Base-by-base conservation (phyloP, 2,329 filamentous ascomycete species). In the Aspergillus sclerotialis region DNA sequence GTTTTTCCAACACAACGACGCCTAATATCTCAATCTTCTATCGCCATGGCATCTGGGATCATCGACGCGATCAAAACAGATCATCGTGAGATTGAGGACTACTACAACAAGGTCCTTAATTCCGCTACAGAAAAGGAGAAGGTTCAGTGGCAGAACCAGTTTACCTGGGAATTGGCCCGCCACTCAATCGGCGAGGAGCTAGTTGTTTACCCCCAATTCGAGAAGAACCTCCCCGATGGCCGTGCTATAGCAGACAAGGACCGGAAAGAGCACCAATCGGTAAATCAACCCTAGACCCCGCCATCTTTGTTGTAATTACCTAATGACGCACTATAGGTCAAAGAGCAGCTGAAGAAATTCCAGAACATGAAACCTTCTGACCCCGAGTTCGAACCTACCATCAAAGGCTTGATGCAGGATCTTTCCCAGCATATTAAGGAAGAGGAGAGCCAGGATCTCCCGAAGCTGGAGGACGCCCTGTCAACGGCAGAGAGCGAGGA, bases 181-280 rank as follows among this genome's bases (percentile, higher is more conserved):
- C 68, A 72, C 40, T 64, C 63, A 0, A 56, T 72, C 36, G 66
- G 62, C 14, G 65, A 73, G 40, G 70, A 73, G 41, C 47, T 73
- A 11, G 57, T 75, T 4, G 55, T 76, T 0, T 75, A 75, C 39
- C 72, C 72, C 0, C 67, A 64, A 1, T 56, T 76, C 14, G 70
- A 74, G 48, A 65, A 68, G 39, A 49, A 69, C 32, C 39, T 75
- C 8, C 46, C 56, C 0, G 48, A 53, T 2, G 70, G 71, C 19
- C 53, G 57, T 13, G 38, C 48, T 0, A 52, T 72, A 42, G 69
- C 71, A 0, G 62, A 70, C 5, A 60, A 64, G 26, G 67, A 73
- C 43, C 61, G 70, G 5, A 42, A 51, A 2, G 62, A 70, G 37
- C 68, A 73, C 35, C 63, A 66, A 28, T 37, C 13, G 0, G 45